These are phyloP conservation scores for Globisporangium spiculum DNA, from an alignment of 352 stramenopile genomes.

Conservation along the genomic window DNA sequence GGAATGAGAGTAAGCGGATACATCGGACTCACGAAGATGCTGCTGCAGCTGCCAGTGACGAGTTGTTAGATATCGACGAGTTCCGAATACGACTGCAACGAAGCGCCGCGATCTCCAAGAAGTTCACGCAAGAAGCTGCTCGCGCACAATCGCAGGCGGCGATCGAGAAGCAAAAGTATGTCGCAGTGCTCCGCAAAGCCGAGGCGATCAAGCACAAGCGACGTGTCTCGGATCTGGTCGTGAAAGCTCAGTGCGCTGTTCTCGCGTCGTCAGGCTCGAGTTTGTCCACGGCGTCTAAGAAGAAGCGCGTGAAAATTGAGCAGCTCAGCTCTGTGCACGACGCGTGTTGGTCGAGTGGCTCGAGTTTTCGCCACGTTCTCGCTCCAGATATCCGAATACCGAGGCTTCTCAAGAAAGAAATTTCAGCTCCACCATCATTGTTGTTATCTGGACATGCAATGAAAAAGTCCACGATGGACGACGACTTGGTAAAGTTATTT, in stretches of 20 bases:
- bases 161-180: conserved; percentile 48
- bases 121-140: conserved; percentile 34
- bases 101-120: conserved; percentile 41
- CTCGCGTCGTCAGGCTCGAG: conserved; percentile 36
- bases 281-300: conserved; percentile 30
- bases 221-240: conserved; percentile 53
- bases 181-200: conserved; percentile 32
- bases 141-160: conserved; percentile 31
- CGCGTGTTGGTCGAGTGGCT: conserved; percentile 19
- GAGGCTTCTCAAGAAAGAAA: conserved; percentile 8
- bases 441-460: conserved; percentile 1
- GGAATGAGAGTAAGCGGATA: conserved; percentile 21
- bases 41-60: conserved; percentile 1
- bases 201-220: conserved; percentile 57
- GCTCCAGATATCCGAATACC: conserved; percentile 19
- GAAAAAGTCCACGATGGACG: conserved; percentile 9
- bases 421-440: not conserved
- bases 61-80: conserved; percentile 31
- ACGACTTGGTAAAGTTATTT: conserved; percentile 26
- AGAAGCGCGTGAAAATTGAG: conserved; percentile 43
- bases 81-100: conserved; percentile 71
- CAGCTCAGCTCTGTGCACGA: conserved; percentile 43
- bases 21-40: conserved; percentile 16
- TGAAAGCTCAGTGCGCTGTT: conserved; percentile 54
- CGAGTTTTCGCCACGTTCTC: conserved; percentile 9